A percentile compares a stretch with the other conserved stretches of the same genome.
phyloP scores from a whole-genome alignment of 23 red algal species.

The Gracilaria vermiculophylla region DNA sequence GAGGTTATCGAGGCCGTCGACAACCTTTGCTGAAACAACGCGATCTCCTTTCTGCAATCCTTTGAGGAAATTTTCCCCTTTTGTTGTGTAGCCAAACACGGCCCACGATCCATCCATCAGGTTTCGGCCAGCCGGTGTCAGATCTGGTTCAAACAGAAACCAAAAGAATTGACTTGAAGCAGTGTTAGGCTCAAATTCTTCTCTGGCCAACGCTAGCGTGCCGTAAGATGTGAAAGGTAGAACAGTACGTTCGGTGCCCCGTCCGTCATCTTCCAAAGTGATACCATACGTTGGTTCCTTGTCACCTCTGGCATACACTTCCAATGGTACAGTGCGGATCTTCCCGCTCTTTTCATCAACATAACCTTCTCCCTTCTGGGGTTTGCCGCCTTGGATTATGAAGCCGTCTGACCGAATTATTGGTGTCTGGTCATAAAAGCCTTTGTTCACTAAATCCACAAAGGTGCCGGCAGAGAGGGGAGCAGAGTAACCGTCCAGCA shows the following conservation, averaged over 20 bases:
- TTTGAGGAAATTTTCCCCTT: conserved; percentile 81
- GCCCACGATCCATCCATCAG: conserved; percentile 92
- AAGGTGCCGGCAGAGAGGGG: conserved; percentile 92
- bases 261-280: conserved; percentile 95
- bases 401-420: conserved; percentile 95
- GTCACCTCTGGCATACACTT: conserved; percentile 92
- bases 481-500: conserved; percentile 91
- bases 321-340: conserved; percentile 80
- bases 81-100: conserved; percentile 87
- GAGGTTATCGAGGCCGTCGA: conserved; percentile 79
- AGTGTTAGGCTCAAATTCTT: conserved; percentile 88
- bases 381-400: conserved; percentile 88
- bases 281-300: conserved; percentile 82
- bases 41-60: conserved; percentile 81
- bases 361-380: conserved; percentile 81
- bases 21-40: conserved; percentile 77
- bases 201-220: conserved; percentile 76
- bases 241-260: conserved; percentile 73
- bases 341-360: conserved; percentile 68
- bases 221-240: conserved; percentile 93
- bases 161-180: conserved; percentile 95
- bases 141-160: conserved; percentile 98
- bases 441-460: conserved; percentile 87
- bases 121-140: conserved; percentile 96
- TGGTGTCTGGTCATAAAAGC: conserved; percentile 82